Base-by-base conservation (phyloP, 306 rosid species). In the Argentina anserina region DNA sequence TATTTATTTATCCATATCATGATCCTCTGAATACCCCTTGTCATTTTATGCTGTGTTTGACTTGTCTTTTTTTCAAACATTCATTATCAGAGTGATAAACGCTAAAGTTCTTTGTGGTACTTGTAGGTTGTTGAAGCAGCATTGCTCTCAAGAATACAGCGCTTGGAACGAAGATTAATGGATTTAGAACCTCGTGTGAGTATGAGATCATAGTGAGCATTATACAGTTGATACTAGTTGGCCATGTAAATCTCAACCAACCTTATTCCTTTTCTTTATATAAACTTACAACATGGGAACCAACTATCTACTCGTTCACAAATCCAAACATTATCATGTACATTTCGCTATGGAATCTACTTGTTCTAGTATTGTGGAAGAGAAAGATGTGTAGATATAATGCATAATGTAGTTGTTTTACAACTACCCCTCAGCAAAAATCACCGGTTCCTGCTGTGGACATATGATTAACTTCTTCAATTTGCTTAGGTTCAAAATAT, bases 121-220 rank as follows among this genome's bases (percentile, higher is more conserved):
- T 84, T 78, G 78, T 78, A 94, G 98, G 98, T 85, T 72, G 95
- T 91, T 81, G 98, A 94, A 88, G 97, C 97, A 75, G 98, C 97
- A 72, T 77, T 94, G 80, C 92, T 87, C 79, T 94, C 98, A 61
- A 85, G 98, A 79, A 86, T 88, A 80, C 97, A 94, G 77, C 92
- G 80, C 33, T 86, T 88, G 78, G 98, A 94, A 76, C 87, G 78
- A 58, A 88, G 75, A 76, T 80, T 94, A 76, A 86, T 91, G 83
- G 55, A 82, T 72, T 77, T 94, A 86, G 98, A 94, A 94, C 98
- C 98, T 83, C 89, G 96, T 86, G 97, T 93, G 98, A 93, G 98
- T 93, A 90, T 86, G 88, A 74, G 71, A 76, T 74, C 85, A 83
- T 80, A 84, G 96, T 90, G 96, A 84, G 89, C 87, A 81, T 70